Base-by-base conservation (phyloP, 495 filamentous ascomycete genomes). In the Amniculicola lignicola region DNA sequence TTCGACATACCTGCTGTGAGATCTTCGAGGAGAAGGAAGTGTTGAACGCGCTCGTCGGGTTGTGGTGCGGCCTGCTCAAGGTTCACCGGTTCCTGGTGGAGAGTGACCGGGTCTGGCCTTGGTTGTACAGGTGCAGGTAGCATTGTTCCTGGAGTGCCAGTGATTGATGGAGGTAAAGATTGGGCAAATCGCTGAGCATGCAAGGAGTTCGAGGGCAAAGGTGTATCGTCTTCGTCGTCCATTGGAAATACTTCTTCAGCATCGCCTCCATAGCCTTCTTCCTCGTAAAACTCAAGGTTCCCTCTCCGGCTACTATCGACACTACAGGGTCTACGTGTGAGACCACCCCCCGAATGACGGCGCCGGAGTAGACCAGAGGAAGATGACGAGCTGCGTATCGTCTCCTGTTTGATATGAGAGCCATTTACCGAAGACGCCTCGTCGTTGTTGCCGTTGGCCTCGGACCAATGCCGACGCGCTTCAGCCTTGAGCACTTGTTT, bases 1-100 rank as follows among this genome's bases (percentile, higher is more conserved):
- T 86, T 85, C 66, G 87, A 88, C 92, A 98, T 96, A 28, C 93
- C 93, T 4, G 93, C 88, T 2, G 93, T 98, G 24, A 98, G 80
- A 67, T 98, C 93, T 71, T 98, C 93, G n/a, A 98, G 75, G 0
- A 98, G 77, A 6, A 98, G 77, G 70, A 98, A 98, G 63, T 91
- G 92, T 66, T 95, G 87, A 21, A 93, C 87, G 14, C 92, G 79
- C 48, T 86, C 82, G 54, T 84, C 82, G 5, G 72, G 75, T 40
- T 78, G 72, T 19, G 82, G 79, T 59, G 90, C 88, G 0, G 88
- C 89, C 67, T 93, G 82, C 65, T 89, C 88, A 1, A 89, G 87
- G 64, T 93, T 92, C 50, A 81, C 68, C 0, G 83, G 83, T n/a
- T 59, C 58, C 33, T 11, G 60, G 12, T 3, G 40, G 10, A 4